phyloP scores from a whole-genome alignment of 768 basidiomycete genomes.

The Butyriboletus loyo region DNA sequence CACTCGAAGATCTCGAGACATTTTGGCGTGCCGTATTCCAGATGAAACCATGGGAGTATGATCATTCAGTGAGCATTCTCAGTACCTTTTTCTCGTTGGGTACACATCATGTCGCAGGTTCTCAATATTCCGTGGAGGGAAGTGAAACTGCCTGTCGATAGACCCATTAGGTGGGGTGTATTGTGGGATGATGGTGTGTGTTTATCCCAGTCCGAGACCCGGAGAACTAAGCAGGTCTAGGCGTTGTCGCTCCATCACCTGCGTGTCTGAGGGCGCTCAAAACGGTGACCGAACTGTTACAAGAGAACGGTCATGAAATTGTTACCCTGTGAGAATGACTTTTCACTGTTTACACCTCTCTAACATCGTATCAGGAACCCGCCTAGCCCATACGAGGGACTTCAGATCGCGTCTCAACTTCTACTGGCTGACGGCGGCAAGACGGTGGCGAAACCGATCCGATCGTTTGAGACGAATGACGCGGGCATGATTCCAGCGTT shows the following conservation, averaged over 20 bases:
- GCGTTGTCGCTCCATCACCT: slow-evolving; percentile 56
- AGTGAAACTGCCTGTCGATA: slow-evolving; percentile 44
- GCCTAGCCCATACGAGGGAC: slow-evolving; percentile 51
- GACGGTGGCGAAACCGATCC: slow-evolving; percentile 34
- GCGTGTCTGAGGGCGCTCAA: slow-evolving; percentile 55
- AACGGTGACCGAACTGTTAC: slow-evolving; percentile 42
- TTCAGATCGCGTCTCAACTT: slow-evolving; percentile 51
- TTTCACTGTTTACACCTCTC: neutral
- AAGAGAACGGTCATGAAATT: slow-evolving; percentile 47
- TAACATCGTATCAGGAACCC: slow-evolving; percentile 16
- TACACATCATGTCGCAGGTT: slow-evolving; percentile 20
- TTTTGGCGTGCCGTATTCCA: slow-evolving; percentile 62
- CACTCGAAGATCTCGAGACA: slow-evolving; percentile 58
- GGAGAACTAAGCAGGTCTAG: slow-evolving; percentile 31
- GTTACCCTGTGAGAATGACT: slow-evolving; percentile 46
- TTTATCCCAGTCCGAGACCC: neutral
- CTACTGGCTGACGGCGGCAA: slow-evolving; percentile 50
- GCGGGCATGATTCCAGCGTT: slow-evolving; percentile 42
- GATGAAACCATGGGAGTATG: slow-evolving; percentile 66
- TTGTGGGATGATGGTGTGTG: slow-evolving; percentile 58
- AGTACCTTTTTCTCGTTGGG: too few relatives aligned
- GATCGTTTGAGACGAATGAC: slow-evolving; percentile 46
- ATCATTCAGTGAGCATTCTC: slow-evolving; percentile 40
- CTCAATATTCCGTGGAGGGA: slow-evolving; percentile 36
- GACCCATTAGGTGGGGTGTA: slow-evolving; percentile 57